Percentiles rank a stretch among this genome's conserved stretches.
Evolutionary conservation across 805 yeast species (phyloP).

Genomic region (Candida railenensis): DNA sequence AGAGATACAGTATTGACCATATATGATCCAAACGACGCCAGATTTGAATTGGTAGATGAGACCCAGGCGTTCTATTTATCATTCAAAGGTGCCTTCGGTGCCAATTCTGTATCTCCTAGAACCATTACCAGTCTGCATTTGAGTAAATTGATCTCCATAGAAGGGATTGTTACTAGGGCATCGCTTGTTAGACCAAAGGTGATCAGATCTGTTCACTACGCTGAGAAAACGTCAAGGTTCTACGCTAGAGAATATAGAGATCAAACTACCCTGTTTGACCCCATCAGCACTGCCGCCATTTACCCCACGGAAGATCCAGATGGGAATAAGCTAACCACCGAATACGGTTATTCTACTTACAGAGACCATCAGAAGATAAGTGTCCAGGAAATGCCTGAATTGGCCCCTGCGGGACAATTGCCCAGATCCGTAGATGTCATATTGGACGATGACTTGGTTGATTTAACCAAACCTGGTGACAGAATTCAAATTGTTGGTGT

Average conservation of each 20-base stretch:
- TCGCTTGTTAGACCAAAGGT: conserved; percentile 92
- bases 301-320: conserved; percentile 93
- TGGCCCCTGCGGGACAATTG: conserved; percentile 96
- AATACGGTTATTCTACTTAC: conserved; percentile 89
- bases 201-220: conserved; percentile 87
- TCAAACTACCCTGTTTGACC: conserved; percentile 86
- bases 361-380: conserved; percentile 92
- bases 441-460: conserved; percentile 94
- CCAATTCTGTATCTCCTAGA: conserved; percentile 83
- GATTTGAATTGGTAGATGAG: conserved; percentile 52
- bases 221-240: conserved; percentile 78
- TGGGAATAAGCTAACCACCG: conserved; percentile 85
- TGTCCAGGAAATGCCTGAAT: conserved; percentile 96
- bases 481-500: conserved; percentile 93
- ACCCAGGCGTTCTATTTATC: conserved; percentile 71
- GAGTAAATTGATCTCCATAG: conserved; percentile 81
- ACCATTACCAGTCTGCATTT: conserved; percentile 74
- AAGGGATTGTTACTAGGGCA: conserved; percentile 94
- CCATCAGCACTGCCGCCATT: conserved; percentile 76
- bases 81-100: conserved; percentile 89
- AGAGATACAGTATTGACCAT: conserved; percentile 75
- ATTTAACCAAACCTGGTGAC: conserved; percentile 91
- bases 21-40: conserved; percentile 59
- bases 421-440: conserved; percentile 91
- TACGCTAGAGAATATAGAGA: conserved; percentile 92